Evolutionary conservation across 176 grass and related monocot genomes (phyloP).

Genomic region (Metroxylon sagu): DNA sequence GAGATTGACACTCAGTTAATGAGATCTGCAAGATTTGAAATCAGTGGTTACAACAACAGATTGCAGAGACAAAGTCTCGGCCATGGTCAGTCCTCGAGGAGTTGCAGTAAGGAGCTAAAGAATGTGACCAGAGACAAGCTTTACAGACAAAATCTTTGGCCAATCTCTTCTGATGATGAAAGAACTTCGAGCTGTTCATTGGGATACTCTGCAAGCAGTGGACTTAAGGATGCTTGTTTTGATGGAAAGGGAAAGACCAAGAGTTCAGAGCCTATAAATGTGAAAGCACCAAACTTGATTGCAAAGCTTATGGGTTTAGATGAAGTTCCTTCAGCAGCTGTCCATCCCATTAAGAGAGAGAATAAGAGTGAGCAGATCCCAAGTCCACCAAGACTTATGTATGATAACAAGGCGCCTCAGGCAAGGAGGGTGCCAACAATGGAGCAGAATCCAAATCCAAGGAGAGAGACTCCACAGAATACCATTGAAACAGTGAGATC

Average conservation of each 20-base stretch:
- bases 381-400: conserved; percentile 33
- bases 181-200: conserved; percentile 35
- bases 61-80: background rate
- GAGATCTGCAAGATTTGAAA: conserved; percentile 5
- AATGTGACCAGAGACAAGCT: conserved; percentile 52
- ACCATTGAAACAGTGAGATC: conserved; percentile 34
- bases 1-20: conserved; percentile 22
- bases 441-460: conserved; percentile 17
- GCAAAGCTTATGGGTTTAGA: conserved; percentile 91
- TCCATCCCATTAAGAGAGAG: conserved; percentile 22
- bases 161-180: conserved; percentile 29
- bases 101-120: conserved; percentile 39
- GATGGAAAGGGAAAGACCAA: conserved; percentile 14
- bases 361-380: conserved; percentile 25
- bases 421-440: conserved; percentile 12
- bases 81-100: conserved; percentile 17
- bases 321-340: conserved; percentile 29
- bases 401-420: conserved; percentile 71
- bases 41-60: conserved; percentile 9
- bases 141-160: conserved; percentile 39
- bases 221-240: conserved; percentile 21
- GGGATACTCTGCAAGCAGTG: conserved; percentile 14
- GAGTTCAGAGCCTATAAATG: conserved; percentile 19
- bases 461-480: conserved; percentile 23
- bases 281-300: conserved; percentile 49